Percentiles rank a stretch among this genome's conserved stretches.
phyloP scores from a whole-genome alignment of 139 green algal genomes.

The Chloropicon primus region DNA sequence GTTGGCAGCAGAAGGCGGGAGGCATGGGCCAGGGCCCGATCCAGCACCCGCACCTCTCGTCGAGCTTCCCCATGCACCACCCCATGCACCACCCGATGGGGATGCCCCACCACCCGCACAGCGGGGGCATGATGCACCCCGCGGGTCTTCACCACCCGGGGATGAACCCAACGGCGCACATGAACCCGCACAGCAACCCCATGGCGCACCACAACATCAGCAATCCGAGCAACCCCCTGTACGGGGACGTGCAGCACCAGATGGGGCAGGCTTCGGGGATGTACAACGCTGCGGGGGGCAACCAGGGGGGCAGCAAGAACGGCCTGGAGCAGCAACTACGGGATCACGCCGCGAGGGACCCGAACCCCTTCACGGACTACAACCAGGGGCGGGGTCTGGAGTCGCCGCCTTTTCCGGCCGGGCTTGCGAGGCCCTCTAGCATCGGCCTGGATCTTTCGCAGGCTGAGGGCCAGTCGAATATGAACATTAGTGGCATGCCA shows the following conservation, averaged over 20 bases:
- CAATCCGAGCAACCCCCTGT: no score
- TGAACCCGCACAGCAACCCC: neutral
- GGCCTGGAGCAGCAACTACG: neutral
- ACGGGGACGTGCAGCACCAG: no score
- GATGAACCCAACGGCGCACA: neutral
- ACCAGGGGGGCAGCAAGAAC: neutral
- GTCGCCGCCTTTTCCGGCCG: neutral
- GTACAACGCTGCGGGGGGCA: neutral
- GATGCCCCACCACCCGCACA: neutral
- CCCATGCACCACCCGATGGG: neutral
- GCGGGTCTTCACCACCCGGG: neutral
- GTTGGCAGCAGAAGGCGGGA: neutral
- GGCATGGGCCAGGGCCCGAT: neutral
- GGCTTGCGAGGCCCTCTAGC: neutral
- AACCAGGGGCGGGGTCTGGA: neutral
- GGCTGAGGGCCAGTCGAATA: neutral
- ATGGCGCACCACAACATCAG: neutral
- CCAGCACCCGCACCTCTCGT: neutral
- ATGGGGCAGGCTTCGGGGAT: no score
- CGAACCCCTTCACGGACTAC: neutral
- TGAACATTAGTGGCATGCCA: neutral
- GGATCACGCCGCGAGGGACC: neutral
- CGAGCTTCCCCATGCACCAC: neutral
- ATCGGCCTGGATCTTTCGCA: neutral
- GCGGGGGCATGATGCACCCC: neutral